Base-by-base conservation (phyloP, 208 protist species). In the Angomonas ambiguus region DNA sequence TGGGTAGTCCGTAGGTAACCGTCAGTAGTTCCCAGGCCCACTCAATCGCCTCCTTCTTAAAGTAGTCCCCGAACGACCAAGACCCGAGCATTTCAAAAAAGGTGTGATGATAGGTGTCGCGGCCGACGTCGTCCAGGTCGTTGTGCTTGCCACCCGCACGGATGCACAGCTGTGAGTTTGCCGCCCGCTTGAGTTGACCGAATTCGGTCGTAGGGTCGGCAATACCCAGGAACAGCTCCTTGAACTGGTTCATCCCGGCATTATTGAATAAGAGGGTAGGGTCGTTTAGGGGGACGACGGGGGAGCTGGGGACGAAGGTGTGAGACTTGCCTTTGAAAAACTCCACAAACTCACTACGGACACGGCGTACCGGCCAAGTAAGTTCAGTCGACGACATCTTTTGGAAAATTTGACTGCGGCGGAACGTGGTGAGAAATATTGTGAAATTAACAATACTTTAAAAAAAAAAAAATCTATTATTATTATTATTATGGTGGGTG, bases 1-100 rank as follows among this genome's bases (percentile, higher is more conserved):
- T 83, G 41, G 85, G 80, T 13, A 98, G 70, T 62, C 87, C 89
- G 80, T 98, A 99, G 24, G 99, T 97, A 28, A 93, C 79, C 16
- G 97, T 98, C 22, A 99, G 83, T 51, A 99, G 83, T 70, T 99
- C 97, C 95, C 94, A 99, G 5, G 98, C 89, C 97, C 88, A 98
- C 31, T 35, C 70, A 62, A 99, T 99, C 35, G 97, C 97, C 58
- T 99, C 98, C 60, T 89, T 83, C 81, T 99, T 99, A 84, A 99
- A 99, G 76, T 99, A 99, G 76, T 99, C 96, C 28, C 97, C 98
- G 78, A 99, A 99, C 27, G 94, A 98, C 98, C 98, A 99, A 67
- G 94, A 98, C 53, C 98, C 98, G n/a, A 99, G 90, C 98, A 99
- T 99, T 75, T 99, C 98, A 85, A 99, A 99, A 79, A 99, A 99